Base-by-base conservation (phyloP, 2,329 filamentous ascomycete species). In the Cladophialophora exuberans region DNA sequence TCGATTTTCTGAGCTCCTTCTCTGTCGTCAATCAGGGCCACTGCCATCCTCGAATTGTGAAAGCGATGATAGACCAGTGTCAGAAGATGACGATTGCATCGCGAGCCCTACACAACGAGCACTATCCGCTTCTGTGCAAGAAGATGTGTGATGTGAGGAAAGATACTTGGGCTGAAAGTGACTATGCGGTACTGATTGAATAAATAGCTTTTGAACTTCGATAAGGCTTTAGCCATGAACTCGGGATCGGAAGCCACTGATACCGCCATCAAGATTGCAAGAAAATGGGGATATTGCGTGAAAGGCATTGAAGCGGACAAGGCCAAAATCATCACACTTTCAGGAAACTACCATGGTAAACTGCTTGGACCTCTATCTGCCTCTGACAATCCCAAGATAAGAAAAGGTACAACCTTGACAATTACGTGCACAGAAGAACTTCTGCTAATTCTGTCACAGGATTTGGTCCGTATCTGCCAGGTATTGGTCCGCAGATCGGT, bases 11-110 rank as follows among this genome's bases (percentile, higher is more conserved):
- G 4, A 35, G 25, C 15, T 13, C 25, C 4, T 60, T 59, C 35
- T 54, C 50, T n/a, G 57, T 52, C 4, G 43, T 52, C 30, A 60
- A 60, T 25, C 50, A 55, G 18, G 57, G 57, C 22, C 56, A 60
- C 39, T 55, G 57, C 33, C 55, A 60, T 38, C 57, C 55, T 13
- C 28, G 41, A 25, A 48, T 60, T 20, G 33, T 57, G 3, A 17
- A 13, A 11, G 56, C 54, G 5, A 28, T 60, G 48, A 31, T 59
- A 6, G 50, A 55, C 5, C 57, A 60, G 28, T 38, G 25, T 13
- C 48, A 54, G 45, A 48, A 50, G 18, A 17, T 54, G 10, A 59
- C 49, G 3, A 20, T 36, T 6, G 36, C 20, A 3, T 39, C 36
- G n/a, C n/a, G 44, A 2, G 44, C 44, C 2, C 22, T 35, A 7